Conservation (phyloP, 2,329 filamentous ascomycete genomes). For the Aspergillus sp. region DNA sequence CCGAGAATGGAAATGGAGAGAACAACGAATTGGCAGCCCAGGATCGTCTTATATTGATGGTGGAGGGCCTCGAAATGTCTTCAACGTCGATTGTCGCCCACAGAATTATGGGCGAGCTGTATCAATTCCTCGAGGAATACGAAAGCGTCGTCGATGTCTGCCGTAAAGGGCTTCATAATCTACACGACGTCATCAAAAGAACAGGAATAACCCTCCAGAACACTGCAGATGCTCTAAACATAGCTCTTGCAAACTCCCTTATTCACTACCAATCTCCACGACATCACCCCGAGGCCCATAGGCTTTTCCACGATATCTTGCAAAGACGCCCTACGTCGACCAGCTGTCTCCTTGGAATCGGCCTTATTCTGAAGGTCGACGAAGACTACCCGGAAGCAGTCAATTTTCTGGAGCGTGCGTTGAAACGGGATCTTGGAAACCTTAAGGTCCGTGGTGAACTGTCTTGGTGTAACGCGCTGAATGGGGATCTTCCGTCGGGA, state of each 20-base stretch:
- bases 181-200: slow-evolving; percentile 61
- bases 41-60: slow-evolving; percentile 79
- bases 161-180: slow-evolving; percentile 67
- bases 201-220: slow-evolving; percentile 70
- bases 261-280: slow-evolving; percentile 88
- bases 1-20: slow-evolving; percentile 43
- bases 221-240: slow-evolving; percentile 70
- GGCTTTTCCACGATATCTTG: slow-evolving; percentile 80
- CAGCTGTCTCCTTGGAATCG: slow-evolving; percentile 80
- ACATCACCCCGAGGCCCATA: slow-evolving; percentile 83
- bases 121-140: slow-evolving; percentile 80
- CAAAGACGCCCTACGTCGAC: slow-evolving; percentile 74
- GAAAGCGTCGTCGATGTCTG: slow-evolving; percentile 77
- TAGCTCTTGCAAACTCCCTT: slow-evolving; percentile 79
- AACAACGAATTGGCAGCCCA: slow-evolving; percentile 62
- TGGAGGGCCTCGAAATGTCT: slow-evolving; percentile 64
- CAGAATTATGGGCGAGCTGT: slow-evolving; percentile 79
- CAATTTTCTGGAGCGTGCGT: slow-evolving; percentile 73
- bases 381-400: slow-evolving; percentile 82
- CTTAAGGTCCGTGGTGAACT: slow-evolving; percentile 79
- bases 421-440: slow-evolving; percentile 71
- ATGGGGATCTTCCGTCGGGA: slow-evolving; percentile 70
- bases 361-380: slow-evolving; percentile 89
- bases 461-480: slow-evolving; percentile 87
- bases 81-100: slow-evolving; percentile 77